phyloP scores from a whole-genome alignment of 768 basidiomycete species.

The Pleurotus giganteus region DNA sequence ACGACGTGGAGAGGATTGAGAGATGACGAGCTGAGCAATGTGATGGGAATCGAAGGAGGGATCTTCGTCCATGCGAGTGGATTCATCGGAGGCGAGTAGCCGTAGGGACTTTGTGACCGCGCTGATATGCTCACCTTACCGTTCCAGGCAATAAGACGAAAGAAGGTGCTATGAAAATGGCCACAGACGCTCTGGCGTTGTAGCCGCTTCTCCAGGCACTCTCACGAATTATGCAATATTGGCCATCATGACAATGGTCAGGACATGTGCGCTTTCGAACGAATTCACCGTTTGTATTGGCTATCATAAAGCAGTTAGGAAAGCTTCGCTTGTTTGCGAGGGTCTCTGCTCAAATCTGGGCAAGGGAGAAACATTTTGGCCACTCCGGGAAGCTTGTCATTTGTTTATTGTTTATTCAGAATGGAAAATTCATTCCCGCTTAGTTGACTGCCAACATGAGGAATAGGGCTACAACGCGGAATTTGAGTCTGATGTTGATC shows the following conservation, averaged over 20 bases:
- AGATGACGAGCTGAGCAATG: slow-evolving; percentile 74
- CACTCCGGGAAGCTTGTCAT: too few relatives aligned
- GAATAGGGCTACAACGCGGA: too few relatives aligned
- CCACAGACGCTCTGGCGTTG: slow-evolving; percentile 47
- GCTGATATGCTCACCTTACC: slow-evolving; percentile 1
- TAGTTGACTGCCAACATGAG: too few relatives aligned
- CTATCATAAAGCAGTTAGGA: too few relatives aligned
- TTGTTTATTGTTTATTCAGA: too few relatives aligned
- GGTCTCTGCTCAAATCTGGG: too few relatives aligned
- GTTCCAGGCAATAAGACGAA: slow-evolving; percentile 79
- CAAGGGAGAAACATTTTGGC: too few relatives aligned
- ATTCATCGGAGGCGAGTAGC: slow-evolving; percentile 83
- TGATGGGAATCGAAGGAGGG: slow-evolving; percentile 75
- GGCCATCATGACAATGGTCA: not conserved
- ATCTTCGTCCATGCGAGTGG: slow-evolving; percentile 96
- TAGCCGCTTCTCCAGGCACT: slow-evolving; percentile 2
- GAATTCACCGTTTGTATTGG: too few relatives aligned
- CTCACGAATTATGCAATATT: not conserved
- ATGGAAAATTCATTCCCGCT: too few relatives aligned
- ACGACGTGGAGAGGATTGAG: slow-evolving; percentile 92
- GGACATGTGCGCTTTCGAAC: too few relatives aligned
- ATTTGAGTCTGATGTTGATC: too few relatives aligned
- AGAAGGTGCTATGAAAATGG: slow-evolving; percentile 83
- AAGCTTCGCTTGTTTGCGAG: too few relatives aligned
- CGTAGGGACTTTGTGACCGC: not conserved